Evolutionary conservation across 306 rosid genomes (phyloP), one percentile per base, ranked within the genome.

Genomic region (Castanea sativa): DNA sequence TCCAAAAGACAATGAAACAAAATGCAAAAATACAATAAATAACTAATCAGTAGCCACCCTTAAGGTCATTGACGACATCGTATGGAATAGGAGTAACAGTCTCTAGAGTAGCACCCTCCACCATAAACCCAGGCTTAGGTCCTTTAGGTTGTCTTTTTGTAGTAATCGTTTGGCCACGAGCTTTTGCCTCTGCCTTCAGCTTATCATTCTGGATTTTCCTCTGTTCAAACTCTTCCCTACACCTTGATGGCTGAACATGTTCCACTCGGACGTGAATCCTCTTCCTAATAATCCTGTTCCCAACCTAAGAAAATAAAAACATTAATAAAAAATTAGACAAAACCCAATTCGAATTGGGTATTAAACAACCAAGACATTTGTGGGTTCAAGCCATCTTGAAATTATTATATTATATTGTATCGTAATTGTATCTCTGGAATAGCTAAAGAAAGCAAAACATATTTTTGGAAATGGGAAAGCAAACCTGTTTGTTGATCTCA

Each of bases 71-170:
- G 73, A 95, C 99, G 0, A 95, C 99, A 83, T 95, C 98, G 3
- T 95, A 95, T 0, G 99, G 99, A 83, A 95, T 95, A 32, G 99
- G 98, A 20, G 99, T 95, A 1, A 95, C 98, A 0, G 99, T 95
- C 81, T 95, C 99, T 55, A 83, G 11, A 13, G 76, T 18, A 2
- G 80, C 68, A 29, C 86, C 86, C 38, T 58, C 83, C 2, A 83
- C 86, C 76, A 83, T 74, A 59, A 83, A 74, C 6, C 86, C 80
- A 0, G 68, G 77, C 55, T 73, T 95, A 5, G 99, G 99, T 3
- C 99, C 99, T 60, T 76, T 82, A 0, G 99, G 98, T 77, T 90
- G 91, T 67, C 83, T 67, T 33, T 78, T 83, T 2, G 83, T 68
- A 23, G 76, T 73, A 4, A 78, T 78, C 7, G 16, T 71, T 49